A percentile compares a stretch with the other conserved stretches of the same genome.
These are phyloP conservation scores for Bruguiera gymnorhiza DNA, from an alignment of 345 rosid genomes.

Conservation along the genomic window DNA sequence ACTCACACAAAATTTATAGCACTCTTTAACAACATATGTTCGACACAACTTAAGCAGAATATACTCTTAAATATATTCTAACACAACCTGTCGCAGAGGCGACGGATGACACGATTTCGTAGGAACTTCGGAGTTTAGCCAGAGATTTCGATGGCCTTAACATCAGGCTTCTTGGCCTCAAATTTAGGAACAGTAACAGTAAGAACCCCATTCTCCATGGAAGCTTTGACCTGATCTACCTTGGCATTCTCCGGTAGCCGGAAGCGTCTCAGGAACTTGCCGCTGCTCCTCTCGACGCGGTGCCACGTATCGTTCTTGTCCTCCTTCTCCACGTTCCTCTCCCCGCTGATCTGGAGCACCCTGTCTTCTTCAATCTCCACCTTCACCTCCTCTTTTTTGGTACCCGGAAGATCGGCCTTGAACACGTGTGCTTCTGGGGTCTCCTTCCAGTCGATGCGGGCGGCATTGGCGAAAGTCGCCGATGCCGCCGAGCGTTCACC, in stretches of 20 bases:
- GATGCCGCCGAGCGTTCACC: slow-evolving; percentile 6
- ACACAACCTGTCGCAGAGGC: not conserved
- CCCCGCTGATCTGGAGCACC: slow-evolving; percentile 20
- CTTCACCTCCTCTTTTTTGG: slow-evolving; percentile 15
- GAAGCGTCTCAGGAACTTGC: slow-evolving; percentile 14
- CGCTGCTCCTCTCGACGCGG: slow-evolving; percentile 16
- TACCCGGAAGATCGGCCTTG: slow-evolving; percentile 19
- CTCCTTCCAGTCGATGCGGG: slow-evolving; percentile 17
- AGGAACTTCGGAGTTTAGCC: not conserved
- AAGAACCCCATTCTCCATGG: slow-evolving; percentile 17
- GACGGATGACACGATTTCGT: not conserved
- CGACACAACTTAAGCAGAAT: too few relatives aligned
- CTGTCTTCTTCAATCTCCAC: slow-evolving; percentile 14
- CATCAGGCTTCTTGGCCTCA: slow-evolving; percentile 10
- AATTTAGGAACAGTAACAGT: slow-evolving; percentile 13
- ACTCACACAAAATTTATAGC: too few relatives aligned
- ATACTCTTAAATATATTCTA: not conserved
- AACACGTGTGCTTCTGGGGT: slow-evolving; percentile 16
- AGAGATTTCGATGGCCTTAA: slow-evolving; percentile 18
- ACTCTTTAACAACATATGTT: too few relatives aligned
- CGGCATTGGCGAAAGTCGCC: not conserved
- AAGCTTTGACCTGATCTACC: slow-evolving; percentile 12
- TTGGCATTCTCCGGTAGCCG: slow-evolving; percentile 16
- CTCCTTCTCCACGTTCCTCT: slow-evolving; percentile 15
- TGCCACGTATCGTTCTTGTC: slow-evolving; percentile 16